Base-by-base conservation (phyloP, 257 asterid genomes). In the Solanum tarapatanum region DNA sequence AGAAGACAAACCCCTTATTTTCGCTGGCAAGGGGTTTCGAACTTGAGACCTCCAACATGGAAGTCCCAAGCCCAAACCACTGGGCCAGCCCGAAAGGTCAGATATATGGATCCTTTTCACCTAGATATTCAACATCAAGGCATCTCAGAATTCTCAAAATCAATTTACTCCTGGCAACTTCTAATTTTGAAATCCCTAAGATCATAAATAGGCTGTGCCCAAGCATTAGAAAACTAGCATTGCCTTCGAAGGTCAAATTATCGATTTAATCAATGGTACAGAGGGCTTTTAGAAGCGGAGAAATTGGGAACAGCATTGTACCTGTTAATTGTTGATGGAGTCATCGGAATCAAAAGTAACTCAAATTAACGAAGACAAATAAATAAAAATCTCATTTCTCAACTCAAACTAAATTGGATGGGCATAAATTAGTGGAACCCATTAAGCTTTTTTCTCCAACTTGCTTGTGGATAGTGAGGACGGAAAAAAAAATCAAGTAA, bases 281-380 rank as follows among this genome's bases (percentile, higher is more conserved):
- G 12, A 69, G 14, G 2, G n/a, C 24, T 72, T 72, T 14, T 3
- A 70, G n/a, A 70, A 70, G 17, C 21, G 75, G 75, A 28, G 85
- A 87, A 64, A 89, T 60, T 48, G 66, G 68, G 68, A 84, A 30
- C 16, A 13, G 48, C 16, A 36, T 30, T 10, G 14, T 21, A 88
- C 89, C 90, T 88, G 89, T 39, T 51, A 75, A 35, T 60, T 86
- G 32, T 43, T 69, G 41, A 41, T 14, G 33, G 88, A 70, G 3
- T 17, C 32, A 4, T 21, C 17, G 51, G 45, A 73, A 33, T 23
- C 82, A 74, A 48, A 16, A 48, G 60, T 5, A 14, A 48, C 60
- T 48, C 60, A 48, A 48, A 48, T 48, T 48, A 48, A 48, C 60
- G 60, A 48, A 48, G 60, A 48, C 23, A 48, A 17, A 55, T 55